These are phyloP conservation scores for Cicer judaicum DNA, from an alignment of 306 rosid species.

Conservation along the genomic window DNA sequence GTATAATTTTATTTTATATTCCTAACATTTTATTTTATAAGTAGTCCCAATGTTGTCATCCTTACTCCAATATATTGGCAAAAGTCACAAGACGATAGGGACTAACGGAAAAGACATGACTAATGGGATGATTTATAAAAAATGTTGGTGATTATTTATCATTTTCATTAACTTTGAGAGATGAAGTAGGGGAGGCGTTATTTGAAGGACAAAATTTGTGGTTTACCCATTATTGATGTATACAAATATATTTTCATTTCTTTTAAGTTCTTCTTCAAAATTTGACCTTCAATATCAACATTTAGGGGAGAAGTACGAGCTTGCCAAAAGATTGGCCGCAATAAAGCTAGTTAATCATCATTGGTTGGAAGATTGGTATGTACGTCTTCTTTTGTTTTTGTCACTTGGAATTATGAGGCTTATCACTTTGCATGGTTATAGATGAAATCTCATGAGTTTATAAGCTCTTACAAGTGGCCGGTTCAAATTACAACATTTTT, in stretches of 20 bases:
- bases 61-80: conserved; percentile 1
- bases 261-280: not conserved
- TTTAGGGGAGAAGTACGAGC: conserved; percentile 87
- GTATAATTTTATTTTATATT: not conserved
- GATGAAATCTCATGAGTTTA: conserved; percentile 31
- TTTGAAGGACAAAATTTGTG: not conserved
- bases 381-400: conserved; percentile 13
- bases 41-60: not conserved
- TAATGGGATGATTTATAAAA: not conserved
- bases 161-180: not conserved
- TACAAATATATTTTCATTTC: conserved; percentile 2
- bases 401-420: conserved; percentile 8
- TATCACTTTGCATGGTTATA: not conserved
- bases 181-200: conserved; percentile 3
- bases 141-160: not conserved
- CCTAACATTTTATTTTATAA: not conserved
- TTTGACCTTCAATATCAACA: conserved; percentile 2
- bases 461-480: conserved; percentile 26
- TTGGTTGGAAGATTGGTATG: conserved; percentile 93
- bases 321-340: conserved; percentile 70
- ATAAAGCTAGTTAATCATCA: conserved; percentile 89
- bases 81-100: not conserved
- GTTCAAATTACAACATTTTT: conserved; percentile 8
- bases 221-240: conserved; percentile 18
- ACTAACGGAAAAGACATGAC: not conserved